A percentile compares a stretch with the other conserved stretches of the same genome.
Conservation (phyloP, 2,329 filamentous ascomycete species). For the Colletotrichum melonis region DNA sequence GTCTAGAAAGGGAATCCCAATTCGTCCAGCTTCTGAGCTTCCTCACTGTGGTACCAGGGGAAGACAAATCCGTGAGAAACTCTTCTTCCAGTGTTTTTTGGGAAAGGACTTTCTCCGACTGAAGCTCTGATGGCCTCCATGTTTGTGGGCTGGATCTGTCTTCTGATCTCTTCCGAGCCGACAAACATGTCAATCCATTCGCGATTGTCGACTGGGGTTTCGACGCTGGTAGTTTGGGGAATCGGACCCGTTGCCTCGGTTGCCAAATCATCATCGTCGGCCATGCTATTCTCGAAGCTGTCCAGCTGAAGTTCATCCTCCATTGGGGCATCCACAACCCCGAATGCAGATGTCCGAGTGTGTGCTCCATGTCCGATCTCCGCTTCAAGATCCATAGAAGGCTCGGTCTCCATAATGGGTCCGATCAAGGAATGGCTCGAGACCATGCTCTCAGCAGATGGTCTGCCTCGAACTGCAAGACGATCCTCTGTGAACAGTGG, state of each 20-base stretch:
- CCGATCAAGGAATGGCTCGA: neutral
- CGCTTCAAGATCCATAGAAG: neutral
- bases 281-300: neutral
- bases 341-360: neutral
- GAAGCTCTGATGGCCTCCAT: neutral
- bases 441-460: neutral
- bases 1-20: neutral
- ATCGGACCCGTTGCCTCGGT: neutral
- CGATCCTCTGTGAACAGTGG: neutral
- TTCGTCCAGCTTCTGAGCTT: neutral
- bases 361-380: neutral
- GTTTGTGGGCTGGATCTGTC: neutral
- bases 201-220: neutral
- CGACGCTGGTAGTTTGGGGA: neutral
- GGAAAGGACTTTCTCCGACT: slow-evolving; percentile 5
- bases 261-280: neutral
- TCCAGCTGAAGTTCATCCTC: neutral
- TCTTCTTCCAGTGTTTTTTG: neutral
- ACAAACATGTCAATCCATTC: neutral
- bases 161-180: neutral
- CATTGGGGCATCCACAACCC: neutral
- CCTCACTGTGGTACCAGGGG: slow-evolving; percentile 2
- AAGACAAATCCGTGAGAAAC: slow-evolving; percentile 11
- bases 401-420: neutral
- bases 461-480: neutral